Evolutionary conservation across 257 asterid genomes (phyloP).

Genomic region (Henckelia pumila): DNA sequence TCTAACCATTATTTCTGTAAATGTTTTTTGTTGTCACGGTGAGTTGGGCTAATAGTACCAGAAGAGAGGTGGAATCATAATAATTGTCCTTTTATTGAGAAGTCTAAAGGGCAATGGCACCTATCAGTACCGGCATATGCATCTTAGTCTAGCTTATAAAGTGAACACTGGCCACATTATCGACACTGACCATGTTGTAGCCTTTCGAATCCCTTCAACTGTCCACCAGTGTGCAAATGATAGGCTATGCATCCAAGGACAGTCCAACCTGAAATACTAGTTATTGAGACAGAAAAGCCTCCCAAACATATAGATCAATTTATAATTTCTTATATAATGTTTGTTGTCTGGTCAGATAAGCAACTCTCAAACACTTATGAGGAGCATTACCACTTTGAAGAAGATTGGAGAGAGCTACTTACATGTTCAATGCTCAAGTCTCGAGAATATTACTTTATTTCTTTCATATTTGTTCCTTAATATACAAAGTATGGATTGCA

Average conservation of each 20-base stretch:
- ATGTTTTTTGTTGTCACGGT: not conserved
- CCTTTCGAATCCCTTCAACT: not conserved
- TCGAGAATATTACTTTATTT: not conserved
- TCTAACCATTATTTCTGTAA: not conserved
- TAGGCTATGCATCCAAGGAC: not conserved
- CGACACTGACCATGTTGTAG: not conserved
- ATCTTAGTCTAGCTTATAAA: not conserved
- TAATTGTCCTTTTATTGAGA: not conserved
- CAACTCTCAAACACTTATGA: not conserved
- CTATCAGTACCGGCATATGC: not conserved
- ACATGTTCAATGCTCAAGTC: not conserved
- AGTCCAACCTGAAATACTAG: not conserved
- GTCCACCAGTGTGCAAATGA: not conserved
- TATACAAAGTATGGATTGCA: not conserved
- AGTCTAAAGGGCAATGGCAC: not conserved
- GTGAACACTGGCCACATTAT: not conserved
- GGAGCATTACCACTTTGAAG: not conserved
- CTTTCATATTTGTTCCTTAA: not conserved
- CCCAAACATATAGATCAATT: not conserved
- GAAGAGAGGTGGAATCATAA: not conserved
- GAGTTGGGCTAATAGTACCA: not conserved
- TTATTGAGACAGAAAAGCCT: not conserved
- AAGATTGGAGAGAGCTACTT: not conserved
- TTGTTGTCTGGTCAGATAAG: not conserved
- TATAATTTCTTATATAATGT: not conserved